phyloP scores from a whole-genome alignment of 306 rosid genomes.

The Lotus japonicus region DNA sequence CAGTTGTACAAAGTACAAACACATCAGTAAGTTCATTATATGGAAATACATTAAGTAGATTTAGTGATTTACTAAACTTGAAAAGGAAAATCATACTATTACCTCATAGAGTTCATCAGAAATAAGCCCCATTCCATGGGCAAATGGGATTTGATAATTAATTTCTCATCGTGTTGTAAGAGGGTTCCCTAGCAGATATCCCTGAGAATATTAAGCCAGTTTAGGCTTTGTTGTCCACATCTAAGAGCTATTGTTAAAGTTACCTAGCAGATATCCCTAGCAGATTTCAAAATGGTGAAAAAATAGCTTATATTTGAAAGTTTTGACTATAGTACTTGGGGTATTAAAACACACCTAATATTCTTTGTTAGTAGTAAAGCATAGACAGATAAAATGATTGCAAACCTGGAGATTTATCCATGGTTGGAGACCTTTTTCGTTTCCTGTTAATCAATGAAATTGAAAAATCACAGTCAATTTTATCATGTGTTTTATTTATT shows the following conservation, averaged over 20 bases:
- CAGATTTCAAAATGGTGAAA: background rate
- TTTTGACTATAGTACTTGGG: background rate
- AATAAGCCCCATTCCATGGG: slow-evolving; percentile 61
- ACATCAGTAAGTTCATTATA: too few species aligned
- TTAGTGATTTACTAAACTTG: background rate
- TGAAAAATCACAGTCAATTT: background rate
- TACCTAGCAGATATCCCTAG: background rate
- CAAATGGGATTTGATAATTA: slow-evolving; percentile 23
- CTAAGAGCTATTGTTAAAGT: background rate
- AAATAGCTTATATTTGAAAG: background rate
- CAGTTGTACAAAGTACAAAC: background rate
- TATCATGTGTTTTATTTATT: too few species aligned
- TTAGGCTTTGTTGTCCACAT: background rate
- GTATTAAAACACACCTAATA: background rate
- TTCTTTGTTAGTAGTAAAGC: background rate
- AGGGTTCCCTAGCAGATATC: slow-evolving; percentile 60
- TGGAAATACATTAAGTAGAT: too few species aligned
- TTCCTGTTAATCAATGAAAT: slow-evolving; percentile 21
- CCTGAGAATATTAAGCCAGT: slow-evolving; percentile 29
- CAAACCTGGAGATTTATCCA: slow-evolving; percentile 45
- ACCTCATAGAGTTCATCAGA: slow-evolving; percentile 59
- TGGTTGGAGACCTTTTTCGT: slow-evolving; percentile 25
- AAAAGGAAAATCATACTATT: background rate
- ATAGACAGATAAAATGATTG: background rate
- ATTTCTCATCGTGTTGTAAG: background rate